A percentile compares a stretch with the other conserved stretches of the same genome.
phyloP scores from a whole-genome alignment of 2,329 filamentous ascomycete genomes.

The Fusarium sterilihyphosum region DNA sequence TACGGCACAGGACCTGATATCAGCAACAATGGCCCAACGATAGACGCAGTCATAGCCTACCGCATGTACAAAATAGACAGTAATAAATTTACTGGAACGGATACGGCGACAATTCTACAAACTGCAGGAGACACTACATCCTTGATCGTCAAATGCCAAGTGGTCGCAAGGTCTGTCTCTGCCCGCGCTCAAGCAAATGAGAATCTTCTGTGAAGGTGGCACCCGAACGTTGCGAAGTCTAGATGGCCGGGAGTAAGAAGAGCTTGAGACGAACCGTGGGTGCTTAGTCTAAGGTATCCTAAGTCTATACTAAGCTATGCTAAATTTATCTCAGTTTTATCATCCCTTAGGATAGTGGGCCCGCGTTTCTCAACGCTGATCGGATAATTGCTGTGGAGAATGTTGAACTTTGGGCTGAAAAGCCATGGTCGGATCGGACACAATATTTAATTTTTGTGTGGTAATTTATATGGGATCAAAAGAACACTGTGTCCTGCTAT shows the following conservation, averaged over 20 bases:
- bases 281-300: not conserved
- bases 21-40: not conserved
- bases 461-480: not conserved
- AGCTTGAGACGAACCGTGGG: not conserved
- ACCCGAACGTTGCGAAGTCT: not conserved
- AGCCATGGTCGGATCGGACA: not conserved
- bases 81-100: not conserved
- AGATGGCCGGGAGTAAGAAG: not conserved
- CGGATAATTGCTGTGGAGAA: not conserved
- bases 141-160: not conserved
- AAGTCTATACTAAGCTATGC: not conserved
- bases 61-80: not conserved
- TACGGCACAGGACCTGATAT: not conserved
- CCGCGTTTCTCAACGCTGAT: not conserved
- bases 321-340: not conserved
- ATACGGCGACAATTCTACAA: not conserved
- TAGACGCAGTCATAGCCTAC: not conserved
- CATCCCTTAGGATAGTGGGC: not conserved
- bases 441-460: not conserved
- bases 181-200: not conserved
- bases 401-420: not conserved
- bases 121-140: not conserved
- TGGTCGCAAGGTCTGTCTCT: not conserved
- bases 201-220: not conserved
- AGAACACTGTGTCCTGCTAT: not conserved